Evolutionary conservation across 768 basidiomycete species (phyloP).

Genomic region (Mycena alexandri): DNA sequence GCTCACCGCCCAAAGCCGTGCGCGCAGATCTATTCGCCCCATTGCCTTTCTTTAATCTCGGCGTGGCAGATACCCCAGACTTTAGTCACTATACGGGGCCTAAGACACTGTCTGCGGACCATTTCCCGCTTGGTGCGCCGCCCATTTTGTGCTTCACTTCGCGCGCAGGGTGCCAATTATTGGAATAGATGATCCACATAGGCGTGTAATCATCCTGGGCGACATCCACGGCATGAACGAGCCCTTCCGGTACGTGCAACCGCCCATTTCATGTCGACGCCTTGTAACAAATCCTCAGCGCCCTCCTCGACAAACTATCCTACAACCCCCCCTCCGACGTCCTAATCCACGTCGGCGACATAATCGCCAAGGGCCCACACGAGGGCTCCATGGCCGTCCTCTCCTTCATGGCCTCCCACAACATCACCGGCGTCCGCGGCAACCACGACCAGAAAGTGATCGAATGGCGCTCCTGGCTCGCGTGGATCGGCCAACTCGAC

Average conservation of each 20-base stretch:
- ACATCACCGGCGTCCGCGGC: slow-evolving; percentile 86
- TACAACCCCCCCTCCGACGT: slow-evolving; percentile 74
- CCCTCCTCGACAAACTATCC: slow-evolving; percentile 70
- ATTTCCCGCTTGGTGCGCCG: slow-evolving; percentile 69
- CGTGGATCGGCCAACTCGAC: slow-evolving; percentile 73
- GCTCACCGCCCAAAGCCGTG: slow-evolving; percentile 27
- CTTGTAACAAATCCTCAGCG: slow-evolving; percentile 51
- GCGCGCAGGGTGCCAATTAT: not conserved
- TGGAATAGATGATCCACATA: slow-evolving; percentile 59
- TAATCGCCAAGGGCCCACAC: slow-evolving; percentile 77
- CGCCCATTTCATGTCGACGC: not conserved
- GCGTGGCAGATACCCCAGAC: slow-evolving; percentile 57
- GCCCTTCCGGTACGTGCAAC: slow-evolving; percentile 68
- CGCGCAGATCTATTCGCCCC: slow-evolving; percentile 14
- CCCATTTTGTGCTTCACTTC: not conserved
- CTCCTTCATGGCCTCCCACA: slow-evolving; percentile 70
- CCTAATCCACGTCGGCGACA: slow-evolving; percentile 88
- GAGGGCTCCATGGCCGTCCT: slow-evolving; percentile 74
- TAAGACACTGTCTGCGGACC: slow-evolving; percentile 55
- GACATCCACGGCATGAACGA: slow-evolving; percentile 89
- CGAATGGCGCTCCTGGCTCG: slow-evolving; percentile 90
- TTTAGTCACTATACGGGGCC: slow-evolving; percentile 64
- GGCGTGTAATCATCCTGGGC: slow-evolving; percentile 82
- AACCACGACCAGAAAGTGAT: slow-evolving; percentile 95
- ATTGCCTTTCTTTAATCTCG: slow-evolving; percentile 41